Percentiles rank a stretch among this genome's conserved stretches.
These are phyloP conservation scores for Massarina eburnea DNA, from an alignment of 2,329 filamentous ascomycete species.

Conservation along the genomic window DNA sequence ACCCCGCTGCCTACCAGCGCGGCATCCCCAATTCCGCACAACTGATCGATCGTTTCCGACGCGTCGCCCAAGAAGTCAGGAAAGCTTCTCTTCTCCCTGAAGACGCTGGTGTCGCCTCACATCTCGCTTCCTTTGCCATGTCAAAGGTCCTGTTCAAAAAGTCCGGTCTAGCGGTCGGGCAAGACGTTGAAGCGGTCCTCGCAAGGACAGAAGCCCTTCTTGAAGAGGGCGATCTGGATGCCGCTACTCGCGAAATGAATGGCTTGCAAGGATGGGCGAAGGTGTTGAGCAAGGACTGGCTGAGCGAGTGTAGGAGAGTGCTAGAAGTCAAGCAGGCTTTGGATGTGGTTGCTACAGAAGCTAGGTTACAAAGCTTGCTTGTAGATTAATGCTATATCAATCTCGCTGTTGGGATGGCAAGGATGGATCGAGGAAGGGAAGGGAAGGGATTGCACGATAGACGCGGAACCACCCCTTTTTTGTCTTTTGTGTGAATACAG, in stretches of 20 bases:
- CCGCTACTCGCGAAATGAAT: constrained; percentile 93
- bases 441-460: background rate
- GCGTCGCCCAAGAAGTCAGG: constrained; percentile 86
- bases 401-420: background rate
- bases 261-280: constrained; percentile 90
- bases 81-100: constrained; percentile 92
- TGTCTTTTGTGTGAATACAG: constrained; percentile 11
- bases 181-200: constrained; percentile 92
- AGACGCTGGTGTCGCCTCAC: constrained; percentile 89
- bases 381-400: constrained; percentile 61
- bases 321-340: constrained; percentile 95
- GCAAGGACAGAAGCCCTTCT: constrained; percentile 85
- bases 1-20: constrained; percentile 88
- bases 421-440: background rate
- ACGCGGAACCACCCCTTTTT: background rate
- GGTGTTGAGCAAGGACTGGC: constrained; percentile 91
- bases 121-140: constrained; percentile 85
- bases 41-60: constrained; percentile 92
- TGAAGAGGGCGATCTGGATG: constrained; percentile 91
- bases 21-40: constrained; percentile 82
- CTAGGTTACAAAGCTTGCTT: constrained; percentile 81
- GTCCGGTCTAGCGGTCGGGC: constrained; percentile 69
- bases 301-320: constrained; percentile 85
- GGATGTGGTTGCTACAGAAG: constrained; percentile 91
- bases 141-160: constrained; percentile 98